Evolutionary conservation across 306 rosid species (phyloP).

Genomic region (Carpinus fangiana): DNA sequence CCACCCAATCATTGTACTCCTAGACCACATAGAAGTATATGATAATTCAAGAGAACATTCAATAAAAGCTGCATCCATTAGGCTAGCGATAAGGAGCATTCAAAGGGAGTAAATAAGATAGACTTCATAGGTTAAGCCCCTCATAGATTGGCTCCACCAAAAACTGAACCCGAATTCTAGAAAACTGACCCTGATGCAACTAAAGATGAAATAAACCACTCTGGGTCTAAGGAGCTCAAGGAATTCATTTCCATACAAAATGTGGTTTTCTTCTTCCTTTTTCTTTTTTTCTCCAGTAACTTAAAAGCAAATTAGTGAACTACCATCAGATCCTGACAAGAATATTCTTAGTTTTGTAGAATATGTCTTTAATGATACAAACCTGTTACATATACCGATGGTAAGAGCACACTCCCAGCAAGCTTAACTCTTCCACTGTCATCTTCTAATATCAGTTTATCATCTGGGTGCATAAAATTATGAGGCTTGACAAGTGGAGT

Average conservation of each 20-base stretch:
- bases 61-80: neutral
- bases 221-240: neutral
- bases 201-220: neutral
- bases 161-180: neutral
- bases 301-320: neutral
- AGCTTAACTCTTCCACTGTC: conserved; percentile 96
- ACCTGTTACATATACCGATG: conserved; percentile 91
- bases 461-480: conserved; percentile 77
- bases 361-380: conserved; percentile 19
- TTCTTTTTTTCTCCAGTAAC: neutral
- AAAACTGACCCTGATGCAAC: conserved; percentile 20
- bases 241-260: neutral
- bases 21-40: neutral
- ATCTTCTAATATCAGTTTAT: conserved; percentile 81
- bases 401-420: conserved; percentile 55
- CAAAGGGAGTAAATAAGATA: neutral
- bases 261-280: neutral
- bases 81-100: neutral
- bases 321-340: conserved; percentile 12
- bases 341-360: conserved; percentile 1
- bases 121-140: neutral
- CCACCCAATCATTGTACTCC: neutral
- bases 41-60: neutral
- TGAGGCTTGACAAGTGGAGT: conserved; percentile 69
- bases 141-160: neutral